Evolutionary conservation across 176 grass and related monocot species (phyloP).

Genomic region (Oropetium thomaeum): DNA sequence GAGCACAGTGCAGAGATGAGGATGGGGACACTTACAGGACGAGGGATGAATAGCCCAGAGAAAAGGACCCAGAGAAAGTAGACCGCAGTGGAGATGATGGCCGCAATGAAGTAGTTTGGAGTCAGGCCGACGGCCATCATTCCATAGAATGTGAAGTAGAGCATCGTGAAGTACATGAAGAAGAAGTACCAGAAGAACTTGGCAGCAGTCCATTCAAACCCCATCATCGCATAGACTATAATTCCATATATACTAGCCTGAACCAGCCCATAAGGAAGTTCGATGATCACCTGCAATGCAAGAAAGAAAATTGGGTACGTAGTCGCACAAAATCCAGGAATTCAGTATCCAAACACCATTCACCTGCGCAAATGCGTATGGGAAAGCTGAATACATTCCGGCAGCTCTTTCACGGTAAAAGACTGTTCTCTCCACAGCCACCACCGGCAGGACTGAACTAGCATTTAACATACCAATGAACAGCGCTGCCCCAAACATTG

Average conservation of each 20-base stretch:
- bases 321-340: neutral
- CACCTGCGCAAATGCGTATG: slow-evolving; percentile 96
- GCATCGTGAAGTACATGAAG: slow-evolving; percentile 92
- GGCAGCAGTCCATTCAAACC: slow-evolving; percentile 66
- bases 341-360: slow-evolving; percentile 11
- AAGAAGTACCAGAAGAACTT: slow-evolving; percentile 93
- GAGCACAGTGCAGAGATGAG: neutral
- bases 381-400: slow-evolving; percentile 86
- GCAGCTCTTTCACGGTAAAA: slow-evolving; percentile 95
- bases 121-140: slow-evolving; percentile 86
- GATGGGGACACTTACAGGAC: slow-evolving; percentile 48
- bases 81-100: slow-evolving; percentile 64
- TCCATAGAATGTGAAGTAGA: slow-evolving; percentile 84
- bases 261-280: slow-evolving; percentile 65
- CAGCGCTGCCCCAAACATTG: slow-evolving; percentile 72
- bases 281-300: slow-evolving; percentile 59
- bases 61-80: slow-evolving; percentile 79
- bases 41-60: slow-evolving; percentile 66
- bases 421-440: slow-evolving; percentile 74
- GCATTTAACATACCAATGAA: slow-evolving; percentile 70
- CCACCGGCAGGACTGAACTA: slow-evolving; percentile 78
- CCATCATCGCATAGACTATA: slow-evolving; percentile 80
- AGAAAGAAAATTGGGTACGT: neutral
- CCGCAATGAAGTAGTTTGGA: slow-evolving; percentile 63
- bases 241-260: slow-evolving; percentile 63